These are phyloP conservation scores for Tetrapisispora namnaoensis DNA, from an alignment of 805 yeast species.

Conservation along the genomic window DNA sequence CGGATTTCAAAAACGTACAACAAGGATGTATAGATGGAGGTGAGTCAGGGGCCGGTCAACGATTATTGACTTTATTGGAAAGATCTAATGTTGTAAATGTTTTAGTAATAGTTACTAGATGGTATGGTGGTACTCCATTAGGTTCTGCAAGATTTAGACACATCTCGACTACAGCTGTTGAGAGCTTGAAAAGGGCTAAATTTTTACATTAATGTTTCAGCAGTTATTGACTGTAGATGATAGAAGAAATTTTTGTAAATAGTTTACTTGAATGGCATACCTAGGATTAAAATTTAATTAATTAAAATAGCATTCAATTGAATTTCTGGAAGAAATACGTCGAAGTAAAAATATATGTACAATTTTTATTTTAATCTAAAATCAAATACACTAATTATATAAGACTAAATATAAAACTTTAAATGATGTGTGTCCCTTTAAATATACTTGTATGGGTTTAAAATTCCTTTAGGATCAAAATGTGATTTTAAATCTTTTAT, in stretches of 20 bases:
- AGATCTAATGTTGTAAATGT: constrained; percentile 42
- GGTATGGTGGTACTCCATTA: constrained; percentile 74
- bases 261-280: too few relatives aligned
- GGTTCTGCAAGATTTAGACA: constrained; percentile 66
- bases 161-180: constrained; percentile 47
- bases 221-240: background rate
- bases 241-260: too few relatives aligned
- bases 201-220: background rate
- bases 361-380: too few relatives aligned
- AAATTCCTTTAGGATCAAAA: constrained; percentile 83
- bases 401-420: background rate
- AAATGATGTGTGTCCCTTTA: constrained; percentile 21
- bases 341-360: too few relatives aligned
- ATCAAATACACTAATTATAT: background rate
- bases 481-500: constrained; percentile 72
- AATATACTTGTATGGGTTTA: constrained; percentile 91
- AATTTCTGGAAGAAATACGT: too few relatives aligned
- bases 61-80: constrained; percentile 46
- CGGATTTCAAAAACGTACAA: constrained; percentile 17
- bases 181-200: constrained; percentile 30
- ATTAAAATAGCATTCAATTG: too few relatives aligned
- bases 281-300: too few relatives aligned
- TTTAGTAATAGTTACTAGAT: constrained; percentile 59
- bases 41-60: constrained; percentile 63
- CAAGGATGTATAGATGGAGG: constrained; percentile 66